Evolutionary conservation across 352 stramenopile genomes (phyloP).

Genomic region (Globisporangium perplexum): DNA sequence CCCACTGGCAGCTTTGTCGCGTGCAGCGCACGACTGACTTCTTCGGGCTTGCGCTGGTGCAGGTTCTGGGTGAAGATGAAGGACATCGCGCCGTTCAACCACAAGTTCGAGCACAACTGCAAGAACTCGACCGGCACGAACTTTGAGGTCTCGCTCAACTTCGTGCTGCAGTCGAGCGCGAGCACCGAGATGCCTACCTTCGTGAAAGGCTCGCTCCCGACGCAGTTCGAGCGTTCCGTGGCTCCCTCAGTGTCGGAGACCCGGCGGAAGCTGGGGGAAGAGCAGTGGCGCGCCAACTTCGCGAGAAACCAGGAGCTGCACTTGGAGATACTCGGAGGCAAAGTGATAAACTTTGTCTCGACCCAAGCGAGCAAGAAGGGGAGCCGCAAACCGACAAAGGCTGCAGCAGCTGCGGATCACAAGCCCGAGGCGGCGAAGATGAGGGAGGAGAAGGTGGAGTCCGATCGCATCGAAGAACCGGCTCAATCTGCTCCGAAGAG

Average conservation of each 20-base stretch:
- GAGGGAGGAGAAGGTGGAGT: background rate
- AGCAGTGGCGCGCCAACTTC: constrained; percentile 35
- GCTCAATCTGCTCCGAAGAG: background rate
- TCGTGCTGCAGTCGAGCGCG: constrained; percentile 36
- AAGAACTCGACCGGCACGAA: constrained; percentile 20
- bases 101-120: constrained; percentile 29
- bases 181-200: constrained; percentile 39
- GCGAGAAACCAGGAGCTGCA: constrained; percentile 28
- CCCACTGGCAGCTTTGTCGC: background rate
- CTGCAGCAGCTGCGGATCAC: background rate
- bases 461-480: background rate
- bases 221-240: constrained; percentile 19
- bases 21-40: background rate
- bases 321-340: constrained; percentile 22
- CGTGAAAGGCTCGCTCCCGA: constrained; percentile 28
- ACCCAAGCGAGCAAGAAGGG: background rate
- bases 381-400: background rate
- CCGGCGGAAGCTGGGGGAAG: constrained; percentile 21
- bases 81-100: constrained; percentile 30
- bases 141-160: constrained; percentile 38
- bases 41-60: background rate
- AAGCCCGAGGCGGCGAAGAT: background rate
- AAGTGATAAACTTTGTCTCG: background rate
- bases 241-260: constrained; percentile 23
- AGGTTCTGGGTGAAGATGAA: constrained; percentile 46